Evolutionary conservation across 306 rosid genomes (phyloP).

Genomic region (Cicer chorassanicum): DNA sequence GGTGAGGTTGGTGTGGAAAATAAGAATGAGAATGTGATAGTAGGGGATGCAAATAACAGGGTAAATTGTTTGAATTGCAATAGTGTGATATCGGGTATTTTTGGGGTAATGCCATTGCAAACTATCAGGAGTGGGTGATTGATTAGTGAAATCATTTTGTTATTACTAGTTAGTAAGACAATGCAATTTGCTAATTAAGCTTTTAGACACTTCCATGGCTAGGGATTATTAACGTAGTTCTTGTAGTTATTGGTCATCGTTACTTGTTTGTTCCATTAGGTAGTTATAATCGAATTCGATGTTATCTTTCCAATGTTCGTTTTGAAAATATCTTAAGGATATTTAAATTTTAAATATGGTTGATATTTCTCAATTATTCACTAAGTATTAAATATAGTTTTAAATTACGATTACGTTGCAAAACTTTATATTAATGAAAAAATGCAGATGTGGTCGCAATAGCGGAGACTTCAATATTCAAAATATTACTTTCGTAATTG

Average conservation of each 20-base stretch:
- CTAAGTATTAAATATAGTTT: too few species aligned
- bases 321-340: too few species aligned
- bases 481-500: too few species aligned
- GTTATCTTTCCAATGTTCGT: background rate
- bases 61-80: constrained; percentile 42
- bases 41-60: constrained; percentile 8
- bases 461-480: too few species aligned
- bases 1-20: background rate
- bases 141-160: background rate
- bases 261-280: background rate
- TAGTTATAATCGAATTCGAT: background rate
- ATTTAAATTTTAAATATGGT: too few species aligned
- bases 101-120: constrained; percentile 49
- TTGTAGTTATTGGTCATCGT: too few species aligned
- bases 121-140: constrained; percentile 54
- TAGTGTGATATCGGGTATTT: constrained; percentile 42
- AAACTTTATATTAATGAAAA: too few species aligned
- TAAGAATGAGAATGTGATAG: background rate
- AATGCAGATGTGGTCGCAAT: too few species aligned
- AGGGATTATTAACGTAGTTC: background rate
- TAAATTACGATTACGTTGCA: too few species aligned
- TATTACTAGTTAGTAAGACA: background rate
- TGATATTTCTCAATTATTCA: too few species aligned
- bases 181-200: too few species aligned
- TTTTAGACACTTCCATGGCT: background rate